Base-by-base conservation (phyloP, 2,329 filamentous ascomycete genomes). In the Hypoxylon sp. region DNA sequence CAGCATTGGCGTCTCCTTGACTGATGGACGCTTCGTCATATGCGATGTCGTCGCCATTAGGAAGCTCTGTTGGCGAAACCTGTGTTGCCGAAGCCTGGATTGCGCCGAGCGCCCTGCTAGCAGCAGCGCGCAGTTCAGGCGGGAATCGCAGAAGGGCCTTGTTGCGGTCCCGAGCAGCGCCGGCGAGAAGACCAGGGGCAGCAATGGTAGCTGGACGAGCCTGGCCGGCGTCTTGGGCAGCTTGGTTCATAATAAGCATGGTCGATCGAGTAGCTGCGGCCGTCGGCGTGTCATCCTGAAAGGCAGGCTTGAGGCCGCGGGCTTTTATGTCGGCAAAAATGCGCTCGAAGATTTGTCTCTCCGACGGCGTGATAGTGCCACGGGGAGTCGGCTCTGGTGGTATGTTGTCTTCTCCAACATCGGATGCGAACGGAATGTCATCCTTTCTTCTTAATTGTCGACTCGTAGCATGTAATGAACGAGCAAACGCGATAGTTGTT, bases 291-390 rank as follows among this genome's bases (percentile, higher is more conserved):
- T 71, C 69, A 7, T 63, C 58, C 5, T 50, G 43, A 1, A 63
- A 3, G 30, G 59, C 67, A 32, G 76, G 69, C 45, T 71, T 65
- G n/a, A 79, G 71, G 32, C 74, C 76, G 34, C 78, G 75, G 9
- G 76, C 78, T 50, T 86, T 84, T 48, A 90, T 90, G 57, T 88
- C 82, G 56, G 83, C 81, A 71, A 91, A 91, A 56, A 90, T 86
- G 55, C 82, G 80, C 28, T 85, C 82, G 65, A 87, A 87, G 7
- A 81, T 75, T 6, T 78, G 73, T 6, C 79, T 79, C 74, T 91
- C 89, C 0, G 80, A 75, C 0, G 84, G 84, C 0, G 89, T 91
- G 52, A 90, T 87, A 4, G 87, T 90, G 2, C 75, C 70, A 0
- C 62, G 67, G 9, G 60, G 51, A 2, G 83, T 59, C 1, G 74